phyloP scores from a whole-genome alignment of 1,284 basidiomycete species.

The Cryptococcus hybrid region DNA sequence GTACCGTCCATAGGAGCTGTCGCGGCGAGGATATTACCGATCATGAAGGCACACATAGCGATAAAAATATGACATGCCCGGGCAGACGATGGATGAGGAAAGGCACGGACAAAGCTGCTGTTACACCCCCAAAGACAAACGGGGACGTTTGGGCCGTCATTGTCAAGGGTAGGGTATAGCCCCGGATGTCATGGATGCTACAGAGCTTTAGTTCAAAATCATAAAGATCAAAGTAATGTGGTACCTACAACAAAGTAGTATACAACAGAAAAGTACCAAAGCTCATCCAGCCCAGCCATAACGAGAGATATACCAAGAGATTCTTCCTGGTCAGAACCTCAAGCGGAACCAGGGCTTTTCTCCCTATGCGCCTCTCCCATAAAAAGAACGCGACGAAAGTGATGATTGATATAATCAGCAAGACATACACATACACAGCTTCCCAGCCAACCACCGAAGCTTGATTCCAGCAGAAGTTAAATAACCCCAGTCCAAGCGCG shows the following conservation, averaged over 20 bases:
- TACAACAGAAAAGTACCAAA: conserved; percentile 30
- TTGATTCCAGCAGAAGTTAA: conserved; percentile 40
- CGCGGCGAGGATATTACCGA: conserved; percentile 23
- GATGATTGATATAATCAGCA: conserved; percentile 24
- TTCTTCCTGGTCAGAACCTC: conserved; percentile 22
- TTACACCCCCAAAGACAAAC: conserved; percentile 6
- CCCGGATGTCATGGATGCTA: conserved; percentile 24
- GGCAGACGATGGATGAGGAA: conserved; percentile 23
- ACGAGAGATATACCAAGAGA: conserved; percentile 23
- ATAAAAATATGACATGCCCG: conserved; percentile 25
- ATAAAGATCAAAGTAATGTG: not conserved
- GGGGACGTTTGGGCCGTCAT: conserved; percentile 24
- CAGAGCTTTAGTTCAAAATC: not conserved
- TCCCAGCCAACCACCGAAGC: conserved; percentile 22
- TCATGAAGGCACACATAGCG: conserved; percentile 28
- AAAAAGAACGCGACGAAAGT: conserved; percentile 22
- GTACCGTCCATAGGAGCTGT: conserved; percentile 14
- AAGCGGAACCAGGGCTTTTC: conserved; percentile 24
- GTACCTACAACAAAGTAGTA: conserved; percentile 19
- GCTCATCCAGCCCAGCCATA: conserved; percentile 33
- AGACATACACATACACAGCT: conserved; percentile 24
- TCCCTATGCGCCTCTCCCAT: conserved; percentile 21
- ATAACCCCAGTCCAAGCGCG: conserved; percentile 21
- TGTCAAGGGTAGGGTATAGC: conserved; percentile 17
- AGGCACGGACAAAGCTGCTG: conserved; percentile 19